Base-by-base conservation (phyloP, 768 basidiomycete genomes). In the Rhizopogon sp. region DNA sequence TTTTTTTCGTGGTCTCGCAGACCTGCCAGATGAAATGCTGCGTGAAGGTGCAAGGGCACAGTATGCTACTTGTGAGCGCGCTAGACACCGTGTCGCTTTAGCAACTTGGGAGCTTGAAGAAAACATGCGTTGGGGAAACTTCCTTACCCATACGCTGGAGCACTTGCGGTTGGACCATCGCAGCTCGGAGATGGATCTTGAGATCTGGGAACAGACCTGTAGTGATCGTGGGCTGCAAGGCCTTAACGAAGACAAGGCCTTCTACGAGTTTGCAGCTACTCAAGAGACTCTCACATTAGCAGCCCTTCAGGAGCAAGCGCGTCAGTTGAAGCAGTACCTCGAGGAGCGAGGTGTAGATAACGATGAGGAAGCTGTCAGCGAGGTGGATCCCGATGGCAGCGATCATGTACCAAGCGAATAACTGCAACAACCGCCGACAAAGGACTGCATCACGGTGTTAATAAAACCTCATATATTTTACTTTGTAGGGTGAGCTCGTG, bases 51-150 rank as follows among this genome's bases (percentile, higher is more conserved):
- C 43, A 25, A 41, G 29, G 39, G 41, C 39, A 9, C 39, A 53
- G 10, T 53, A 53, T 47, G 43, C 52, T 14, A 43, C 22, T 41
- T 39, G 33, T 6, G 52, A 53, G 29, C 9, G 16, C 13, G 43
- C 39, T 53, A 39, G 41, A 29, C 43, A 53, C 10, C 25, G 44
- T 0, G 16, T 53, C 11, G 9, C 20, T 14, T 31, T 6, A 14
- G 52, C 17, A 6, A 53, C 52, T 9, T 53, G 52, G 52, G 16
- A 33, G 22, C 29, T 53, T 13, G 43, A 53, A 53, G 43, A 33
- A 35, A 53, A n/a, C 20, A 35, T 11, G 7, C 7, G n/a, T 40
- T 29, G 52, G 52, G 25, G 5, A 3, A 9, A 33, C 22, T 43
- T 35, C 14, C 52, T 53, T 28, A 13, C 9, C 9, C n/a, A 22